Percentiles rank a stretch among this genome's conserved stretches.
Evolutionary conservation across 805 yeast genomes (phyloP).

Genomic region (Sugiyamaella lignohabitans): DNA sequence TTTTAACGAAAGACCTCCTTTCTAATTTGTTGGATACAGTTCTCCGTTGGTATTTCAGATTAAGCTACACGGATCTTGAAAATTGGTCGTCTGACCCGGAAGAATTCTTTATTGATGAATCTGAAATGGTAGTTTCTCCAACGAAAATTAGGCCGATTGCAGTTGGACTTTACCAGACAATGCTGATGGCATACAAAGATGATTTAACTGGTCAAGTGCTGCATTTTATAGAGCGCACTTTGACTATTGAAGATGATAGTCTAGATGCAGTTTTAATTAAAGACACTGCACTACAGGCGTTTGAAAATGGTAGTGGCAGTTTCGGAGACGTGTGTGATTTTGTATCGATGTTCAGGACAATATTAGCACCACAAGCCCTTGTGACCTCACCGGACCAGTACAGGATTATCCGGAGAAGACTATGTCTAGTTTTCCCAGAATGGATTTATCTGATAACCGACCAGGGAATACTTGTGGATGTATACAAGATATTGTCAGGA

Average conservation of each 20-base stretch:
- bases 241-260: constrained; percentile 27
- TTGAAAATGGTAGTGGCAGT: constrained; percentile 67
- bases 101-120: constrained; percentile 83
- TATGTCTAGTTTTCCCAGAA: constrained; percentile 68
- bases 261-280: constrained; percentile 53
- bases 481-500: constrained; percentile 51
- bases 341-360: constrained; percentile 51
- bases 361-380: constrained; percentile 60
- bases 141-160: constrained; percentile 31
- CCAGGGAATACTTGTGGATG: constrained; percentile 46
- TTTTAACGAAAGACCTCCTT: constrained; percentile 54
- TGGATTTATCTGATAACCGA: constrained; percentile 72
- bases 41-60: constrained; percentile 64
- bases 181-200: not conserved
- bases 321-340: constrained; percentile 63
- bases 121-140: constrained; percentile 64
- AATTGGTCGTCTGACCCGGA: constrained; percentile 84
- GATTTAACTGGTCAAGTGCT: constrained; percentile 19
- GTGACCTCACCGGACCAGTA: constrained; percentile 28
- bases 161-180: constrained; percentile 1
- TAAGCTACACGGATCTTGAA: constrained; percentile 71
- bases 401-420: constrained; percentile 66
- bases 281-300: constrained; percentile 77
- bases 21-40: constrained; percentile 57
- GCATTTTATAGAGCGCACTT: constrained; percentile 45